Base-by-base conservation (phyloP, 345 rosid species). In the Laguncularia racemosa region DNA sequence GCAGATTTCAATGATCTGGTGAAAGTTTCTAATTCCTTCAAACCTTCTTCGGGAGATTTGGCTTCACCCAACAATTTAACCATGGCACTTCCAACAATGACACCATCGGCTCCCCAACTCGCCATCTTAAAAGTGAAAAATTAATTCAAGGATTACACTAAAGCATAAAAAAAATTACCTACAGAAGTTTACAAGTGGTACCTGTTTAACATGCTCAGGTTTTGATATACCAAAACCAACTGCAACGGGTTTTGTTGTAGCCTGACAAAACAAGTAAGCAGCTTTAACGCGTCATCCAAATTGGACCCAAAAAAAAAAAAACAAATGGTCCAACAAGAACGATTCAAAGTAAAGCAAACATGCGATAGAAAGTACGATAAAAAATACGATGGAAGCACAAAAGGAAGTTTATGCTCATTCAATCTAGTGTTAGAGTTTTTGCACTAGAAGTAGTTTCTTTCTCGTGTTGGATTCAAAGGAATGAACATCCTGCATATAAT, bases 31-130 rank as follows among this genome's bases (percentile, higher is more conserved):
- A 90, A 80, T 73, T 77, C 82, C 67, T 74, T 72, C 18, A 90
- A 64, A 61, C 89, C 97, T 71, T 85, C 80, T 46, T 84, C 84
- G 0, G 95, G 81, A 61, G 88, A 75, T 68, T 88, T 68, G 21
- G 92, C 89, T 49, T 87, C 92, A 0, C 83, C 84, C 68, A 89
- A 63, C 48, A 81, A 15, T 75, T 84, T 85, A 67, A 85, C 95
- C 73, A 84, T 84, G 0, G 99, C 91, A 48, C 96, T 90, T 3
- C 96, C 95, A 48, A 93, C 86, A 45, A 90, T 93, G 60, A 85
- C 83, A 11, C 95, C 83, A n/a, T 88, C 93, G 0, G 96, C 87
- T 60, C 99, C 97, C 96, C 89, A 85, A 63, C 73, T 87, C 3
- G 83, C 89, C 0, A 85, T 64, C 96, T 89, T 20, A 17, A 56